These are phyloP conservation scores for Raffaelea ambrosiae DNA, from an alignment of 2,329 filamentous ascomycete genomes.

Conservation along the genomic window DNA sequence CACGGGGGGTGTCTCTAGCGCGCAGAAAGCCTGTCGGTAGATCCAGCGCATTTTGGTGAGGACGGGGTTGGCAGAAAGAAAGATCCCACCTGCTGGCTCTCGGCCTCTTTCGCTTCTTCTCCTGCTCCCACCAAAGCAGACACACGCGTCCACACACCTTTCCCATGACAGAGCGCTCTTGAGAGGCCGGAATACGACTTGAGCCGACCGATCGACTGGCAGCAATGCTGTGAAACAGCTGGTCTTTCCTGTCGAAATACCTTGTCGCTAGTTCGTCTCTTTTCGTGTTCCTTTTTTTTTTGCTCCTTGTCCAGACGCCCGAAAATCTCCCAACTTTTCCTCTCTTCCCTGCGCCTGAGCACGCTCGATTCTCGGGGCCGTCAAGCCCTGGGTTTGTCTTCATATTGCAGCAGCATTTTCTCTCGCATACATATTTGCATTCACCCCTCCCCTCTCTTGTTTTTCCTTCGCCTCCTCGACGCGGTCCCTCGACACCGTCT, in stretches of 20 bases:
- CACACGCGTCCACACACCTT: not conserved
- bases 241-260: not conserved
- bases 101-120: not conserved
- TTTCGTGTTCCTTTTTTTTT: slow-evolving; percentile 2
- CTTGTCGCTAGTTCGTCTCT: not conserved
- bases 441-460: not conserved
- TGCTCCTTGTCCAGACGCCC: not conserved
- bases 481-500: not conserved
- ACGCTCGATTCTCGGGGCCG: not conserved
- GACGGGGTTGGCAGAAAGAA: not conserved
- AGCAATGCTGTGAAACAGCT: slow-evolving; percentile 4
- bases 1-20: not conserved
- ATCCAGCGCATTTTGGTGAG: slow-evolving; percentile 5
- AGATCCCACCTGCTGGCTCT: slow-evolving; percentile 5
- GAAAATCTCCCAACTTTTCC: no score
- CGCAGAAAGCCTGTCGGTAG: slow-evolving; percentile 1
- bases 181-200: not conserved
- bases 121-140: not conserved
- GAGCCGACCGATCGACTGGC: not conserved
- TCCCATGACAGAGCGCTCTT: not conserved
- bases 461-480: not conserved
- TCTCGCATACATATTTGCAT: not conserved
- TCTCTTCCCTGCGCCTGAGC: no score
- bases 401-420: not conserved
- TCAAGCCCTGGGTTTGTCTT: not conserved